Evolutionary conservation across 345 rosid species (phyloP).

Genomic region (Capsella bursapastoris): DNA sequence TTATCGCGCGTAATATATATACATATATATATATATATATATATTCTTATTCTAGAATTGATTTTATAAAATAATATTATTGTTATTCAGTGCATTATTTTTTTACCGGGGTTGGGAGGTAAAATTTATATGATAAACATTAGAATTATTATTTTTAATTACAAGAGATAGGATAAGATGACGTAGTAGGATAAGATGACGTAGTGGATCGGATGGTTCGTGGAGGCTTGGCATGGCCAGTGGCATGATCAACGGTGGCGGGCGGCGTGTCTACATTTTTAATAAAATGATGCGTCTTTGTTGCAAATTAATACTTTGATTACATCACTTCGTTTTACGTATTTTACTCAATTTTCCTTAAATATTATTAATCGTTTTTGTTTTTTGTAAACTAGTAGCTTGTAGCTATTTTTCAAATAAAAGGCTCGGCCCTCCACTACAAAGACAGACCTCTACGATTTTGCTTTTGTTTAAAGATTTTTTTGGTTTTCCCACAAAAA

Average conservation of each 20-base stretch:
- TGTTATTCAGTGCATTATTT: neutral
- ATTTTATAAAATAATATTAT: neutral
- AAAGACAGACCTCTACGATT: neutral
- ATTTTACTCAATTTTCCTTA: neutral
- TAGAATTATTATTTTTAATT: neutral
- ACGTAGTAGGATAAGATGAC: conserved; percentile 9
- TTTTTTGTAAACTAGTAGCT: neutral
- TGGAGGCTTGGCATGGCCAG: conserved; percentile 4
- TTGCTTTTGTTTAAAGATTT: neutral
- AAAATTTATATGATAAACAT: neutral
- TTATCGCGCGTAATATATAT: neutral
- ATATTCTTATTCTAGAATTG: neutral
- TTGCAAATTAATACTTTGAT: conserved; percentile 10
- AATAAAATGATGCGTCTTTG: neutral
- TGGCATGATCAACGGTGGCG: conserved; percentile 31
- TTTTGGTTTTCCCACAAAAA: neutral
- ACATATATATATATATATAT: neutral
- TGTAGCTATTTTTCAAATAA: neutral
- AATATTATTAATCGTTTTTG: neutral
- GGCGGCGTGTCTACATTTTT: neutral
- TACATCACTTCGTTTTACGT: neutral
- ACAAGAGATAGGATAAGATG: neutral
- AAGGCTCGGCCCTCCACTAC: neutral
- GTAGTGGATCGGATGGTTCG: conserved; percentile 22
- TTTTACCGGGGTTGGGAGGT: neutral